Evolutionary conservation across 306 rosid species (phyloP).

Genomic region (Castanea mollissima): DNA sequence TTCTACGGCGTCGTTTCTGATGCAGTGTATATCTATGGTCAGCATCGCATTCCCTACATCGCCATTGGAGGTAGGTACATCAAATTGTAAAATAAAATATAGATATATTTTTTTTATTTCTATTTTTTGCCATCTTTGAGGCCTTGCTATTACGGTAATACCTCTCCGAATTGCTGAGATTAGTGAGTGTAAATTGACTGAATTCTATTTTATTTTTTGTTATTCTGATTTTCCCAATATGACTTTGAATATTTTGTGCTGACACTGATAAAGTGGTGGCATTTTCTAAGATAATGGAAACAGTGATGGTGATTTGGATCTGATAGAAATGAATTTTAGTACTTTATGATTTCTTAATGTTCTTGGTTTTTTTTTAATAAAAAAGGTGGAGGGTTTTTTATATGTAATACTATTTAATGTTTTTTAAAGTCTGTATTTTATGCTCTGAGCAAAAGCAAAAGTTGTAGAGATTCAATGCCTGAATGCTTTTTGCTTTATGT

Average conservation of each 20-base stretch:
- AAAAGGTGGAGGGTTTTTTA: no score
- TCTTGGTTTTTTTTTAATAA: no score
- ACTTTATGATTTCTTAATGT: background rate
- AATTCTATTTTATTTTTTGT: background rate
- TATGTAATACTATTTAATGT: no score
- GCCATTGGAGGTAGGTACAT: constrained; percentile 67
- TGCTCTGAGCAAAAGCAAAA: background rate
- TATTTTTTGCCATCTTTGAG: background rate
- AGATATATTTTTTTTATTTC: no score
- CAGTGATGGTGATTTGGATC: background rate
- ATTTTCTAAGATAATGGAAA: background rate
- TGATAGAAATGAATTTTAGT: background rate
- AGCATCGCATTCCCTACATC: constrained; percentile 87
- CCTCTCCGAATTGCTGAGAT: no score
- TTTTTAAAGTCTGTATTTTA: background rate
- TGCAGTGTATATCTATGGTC: constrained; percentile 62
- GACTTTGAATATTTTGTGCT: background rate
- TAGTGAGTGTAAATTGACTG: no score
- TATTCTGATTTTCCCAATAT: background rate
- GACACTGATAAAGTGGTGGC: background rate
- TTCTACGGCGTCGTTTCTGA: constrained; percentile 79
- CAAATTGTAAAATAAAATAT: no score
- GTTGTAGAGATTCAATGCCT: background rate
- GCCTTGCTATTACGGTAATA: no score
- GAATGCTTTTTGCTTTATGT: background rate